Conservation (phyloP, 2,329 filamentous ascomycete genomes). For the Sporothrix brunneoviolacea region DNA sequence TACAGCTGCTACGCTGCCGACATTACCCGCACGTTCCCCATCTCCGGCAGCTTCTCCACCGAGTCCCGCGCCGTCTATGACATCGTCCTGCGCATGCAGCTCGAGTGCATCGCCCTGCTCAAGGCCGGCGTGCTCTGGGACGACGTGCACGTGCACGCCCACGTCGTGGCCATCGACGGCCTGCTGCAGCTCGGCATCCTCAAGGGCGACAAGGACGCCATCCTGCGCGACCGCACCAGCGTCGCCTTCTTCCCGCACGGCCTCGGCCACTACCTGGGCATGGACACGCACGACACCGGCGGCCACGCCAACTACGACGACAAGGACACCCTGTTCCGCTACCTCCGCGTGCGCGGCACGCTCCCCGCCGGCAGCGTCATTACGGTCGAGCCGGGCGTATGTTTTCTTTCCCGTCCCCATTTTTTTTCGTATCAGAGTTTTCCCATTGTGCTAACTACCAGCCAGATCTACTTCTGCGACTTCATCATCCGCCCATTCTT, state of each 20-base stretch:
- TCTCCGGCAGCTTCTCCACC: constrained; percentile 62
- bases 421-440: too few relatives aligned
- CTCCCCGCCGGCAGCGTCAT: constrained; percentile 77
- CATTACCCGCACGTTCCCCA: constrained; percentile 79
- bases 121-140: constrained; percentile 74
- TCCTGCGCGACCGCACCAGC: constrained; percentile 72
- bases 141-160: constrained; percentile 71
- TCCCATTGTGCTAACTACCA: constrained; percentile 1
- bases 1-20: constrained; percentile 66
- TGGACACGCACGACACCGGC: constrained; percentile 87
- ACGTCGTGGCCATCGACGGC: constrained; percentile 75
- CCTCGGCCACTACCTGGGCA: constrained; percentile 81
- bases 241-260: constrained; percentile 90
- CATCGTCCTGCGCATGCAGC: constrained; percentile 82
- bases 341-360: constrained; percentile 69
- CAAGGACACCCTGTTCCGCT: constrained; percentile 76
- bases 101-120: constrained; percentile 64
- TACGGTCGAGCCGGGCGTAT: constrained; percentile 86
- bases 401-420: constrained; percentile 24
- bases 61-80: constrained; percentile 72
- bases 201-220: constrained; percentile 59
- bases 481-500: constrained; percentile 83
- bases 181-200: constrained; percentile 71
- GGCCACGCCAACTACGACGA: constrained; percentile 74
- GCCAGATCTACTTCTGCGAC: constrained; percentile 76